Evolutionary conservation across 1,284 basidiomycete species (phyloP).

Genomic region (Ustilago loliicola): DNA sequence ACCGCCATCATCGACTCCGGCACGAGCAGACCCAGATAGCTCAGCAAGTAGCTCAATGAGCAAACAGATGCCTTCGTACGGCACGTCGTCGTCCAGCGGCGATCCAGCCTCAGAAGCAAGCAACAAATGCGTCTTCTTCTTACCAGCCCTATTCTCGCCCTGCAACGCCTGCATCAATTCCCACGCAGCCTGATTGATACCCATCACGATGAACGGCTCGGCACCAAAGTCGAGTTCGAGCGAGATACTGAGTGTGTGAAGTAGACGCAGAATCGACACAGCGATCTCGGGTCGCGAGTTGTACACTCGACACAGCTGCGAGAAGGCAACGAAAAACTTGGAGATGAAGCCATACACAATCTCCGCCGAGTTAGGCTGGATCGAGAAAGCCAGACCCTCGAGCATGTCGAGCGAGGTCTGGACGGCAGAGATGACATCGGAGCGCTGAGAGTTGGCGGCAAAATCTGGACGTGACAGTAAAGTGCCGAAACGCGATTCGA

Average conservation of each 20-base stretch:
- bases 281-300: constrained; percentile 50
- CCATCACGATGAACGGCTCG: constrained; percentile 42
- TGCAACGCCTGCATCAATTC: constrained; percentile 40
- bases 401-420: constrained; percentile 62
- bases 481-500: constrained; percentile 51
- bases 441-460: constrained; percentile 46
- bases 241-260: constrained; percentile 43
- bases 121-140: constrained; percentile 44
- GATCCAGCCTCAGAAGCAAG: constrained; percentile 25
- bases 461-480: constrained; percentile 50
- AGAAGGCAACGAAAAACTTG: constrained; percentile 53
- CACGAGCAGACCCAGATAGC: constrained; percentile 34
- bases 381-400: constrained; percentile 52
- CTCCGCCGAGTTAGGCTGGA: constrained; percentile 54
- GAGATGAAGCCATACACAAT: constrained; percentile 54
- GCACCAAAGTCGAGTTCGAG: constrained; percentile 49
- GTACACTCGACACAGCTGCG: constrained; percentile 48
- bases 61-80: constrained; percentile 56
- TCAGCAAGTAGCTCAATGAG: constrained; percentile 49
- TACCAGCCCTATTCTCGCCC: constrained; percentile 21
- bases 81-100: constrained; percentile 57
- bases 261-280: constrained; percentile 35
- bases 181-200: constrained; percentile 43
- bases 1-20: constrained; percentile 46
- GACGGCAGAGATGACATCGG: constrained; percentile 51